Evolutionary conservation across 805 yeast genomes (phyloP).

Genomic region (Metschnikowia kofuensis): DNA sequence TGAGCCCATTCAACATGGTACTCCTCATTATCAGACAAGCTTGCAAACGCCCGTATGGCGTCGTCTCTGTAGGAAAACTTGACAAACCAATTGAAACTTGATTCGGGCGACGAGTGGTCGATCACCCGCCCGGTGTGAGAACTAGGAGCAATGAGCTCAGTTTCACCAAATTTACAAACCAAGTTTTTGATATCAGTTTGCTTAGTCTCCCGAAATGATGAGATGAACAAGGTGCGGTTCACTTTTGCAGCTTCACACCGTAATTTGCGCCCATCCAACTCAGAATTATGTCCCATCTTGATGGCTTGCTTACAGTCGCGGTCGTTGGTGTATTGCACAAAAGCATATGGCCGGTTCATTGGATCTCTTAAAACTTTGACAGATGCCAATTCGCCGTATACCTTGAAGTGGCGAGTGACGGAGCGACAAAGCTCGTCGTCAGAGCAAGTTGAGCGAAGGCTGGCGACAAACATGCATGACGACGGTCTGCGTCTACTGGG

Average conservation of each 20-base stretch:
- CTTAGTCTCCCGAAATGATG: slow-evolving; percentile 25
- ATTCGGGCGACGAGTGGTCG: slow-evolving; percentile 6
- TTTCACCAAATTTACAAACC: slow-evolving; percentile 62
- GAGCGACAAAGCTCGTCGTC: slow-evolving; percentile 73
- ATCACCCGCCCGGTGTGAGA: slow-evolving; percentile 31
- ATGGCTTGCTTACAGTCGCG: slow-evolving; percentile 69
- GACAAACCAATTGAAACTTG: slow-evolving; percentile 59
- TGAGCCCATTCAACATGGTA: slow-evolving; percentile 83
- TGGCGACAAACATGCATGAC: slow-evolving; percentile 85
- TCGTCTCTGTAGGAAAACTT: slow-evolving; percentile 82
- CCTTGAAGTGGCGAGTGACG: slow-evolving; percentile 63
- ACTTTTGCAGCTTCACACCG: slow-evolving; percentile 92
- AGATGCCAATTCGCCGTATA: slow-evolving; percentile 67
- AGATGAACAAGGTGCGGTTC: slow-evolving; percentile 75
- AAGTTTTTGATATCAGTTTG: slow-evolving; percentile 36
- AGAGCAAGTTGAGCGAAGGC: slow-evolving; percentile 58
- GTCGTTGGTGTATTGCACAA: slow-evolving; percentile 79
- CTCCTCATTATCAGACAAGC: slow-evolving; percentile 50
- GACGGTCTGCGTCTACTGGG: slow-evolving; percentile 48
- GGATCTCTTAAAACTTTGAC: slow-evolving; percentile 85
- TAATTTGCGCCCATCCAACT: slow-evolving; percentile 68
- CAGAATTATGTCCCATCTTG: slow-evolving; percentile 62
- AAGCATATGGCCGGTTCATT: slow-evolving; percentile 82
- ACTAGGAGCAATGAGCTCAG: slow-evolving; percentile 59
- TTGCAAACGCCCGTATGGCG: slow-evolving; percentile 81